A percentile compares a stretch with the other conserved stretches of the same genome.
Evolutionary conservation across 768 basidiomycete species (phyloP).

Genomic region (Cantharellus anzutake): DNA sequence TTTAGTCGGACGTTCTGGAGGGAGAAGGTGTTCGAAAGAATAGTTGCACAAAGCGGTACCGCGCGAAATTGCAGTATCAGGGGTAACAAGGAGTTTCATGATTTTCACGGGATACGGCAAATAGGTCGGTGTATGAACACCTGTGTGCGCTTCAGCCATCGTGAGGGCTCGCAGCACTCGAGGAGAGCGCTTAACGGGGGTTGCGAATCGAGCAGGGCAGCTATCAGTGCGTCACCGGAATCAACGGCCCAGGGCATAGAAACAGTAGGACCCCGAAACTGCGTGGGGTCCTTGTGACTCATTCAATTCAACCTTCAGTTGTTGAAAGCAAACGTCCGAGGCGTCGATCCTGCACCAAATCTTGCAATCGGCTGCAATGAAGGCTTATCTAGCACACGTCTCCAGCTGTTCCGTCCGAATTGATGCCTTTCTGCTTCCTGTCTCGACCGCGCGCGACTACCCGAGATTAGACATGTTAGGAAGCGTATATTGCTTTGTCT

Average conservation of each 20-base stretch:
- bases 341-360: not conserved
- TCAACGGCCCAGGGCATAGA: not conserved
- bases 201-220: not conserved
- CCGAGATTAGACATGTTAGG: too few relatives aligned
- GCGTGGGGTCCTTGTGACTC: not conserved
- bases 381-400: too few relatives aligned
- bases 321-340: not conserved
- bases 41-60: constrained; percentile 71
- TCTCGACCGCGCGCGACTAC: too few relatives aligned
- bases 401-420: too few relatives aligned
- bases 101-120: constrained; percentile 80
- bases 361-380: too few relatives aligned
- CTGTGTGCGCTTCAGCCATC: not conserved
- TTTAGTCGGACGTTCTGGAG: constrained; percentile 21
- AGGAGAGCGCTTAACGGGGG: not conserved
- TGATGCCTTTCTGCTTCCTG: too few relatives aligned
- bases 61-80: constrained; percentile 32
- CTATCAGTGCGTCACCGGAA: not conserved
- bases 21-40: constrained; percentile 46
- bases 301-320: not conserved
- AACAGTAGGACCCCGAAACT: not conserved
- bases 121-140: not conserved
- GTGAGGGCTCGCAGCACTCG: not conserved
- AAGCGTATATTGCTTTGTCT: too few relatives aligned
- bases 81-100: constrained; percentile 38